Evolutionary conservation across 306 rosid genomes (phyloP), one percentile per base, ranked within the genome.

Genomic region (Vigna hirtella): DNA sequence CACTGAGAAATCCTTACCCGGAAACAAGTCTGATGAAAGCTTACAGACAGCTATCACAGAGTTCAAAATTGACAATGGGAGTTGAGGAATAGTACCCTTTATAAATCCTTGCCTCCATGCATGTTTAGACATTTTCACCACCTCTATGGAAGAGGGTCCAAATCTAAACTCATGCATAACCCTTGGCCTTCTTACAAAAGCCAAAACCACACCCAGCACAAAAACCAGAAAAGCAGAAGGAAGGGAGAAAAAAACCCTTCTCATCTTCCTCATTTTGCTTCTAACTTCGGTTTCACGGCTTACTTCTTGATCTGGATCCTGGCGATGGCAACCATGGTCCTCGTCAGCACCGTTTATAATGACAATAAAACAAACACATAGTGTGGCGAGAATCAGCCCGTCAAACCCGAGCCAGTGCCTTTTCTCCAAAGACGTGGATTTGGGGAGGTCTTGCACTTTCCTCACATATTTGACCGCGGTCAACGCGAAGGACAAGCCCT

Each of bases 41-140:
- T 90, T 93, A 18, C 88, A 86, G 16, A 90, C 93, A 0, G 90
- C 97, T 7, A 93, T 85, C 47, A 93, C 96, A 0, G 97, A 93
- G 77, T 93, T 93, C 66, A 93, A 63, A 20, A 90, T 72, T 30
- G 97, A 87, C 14, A 93, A 66, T 3, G 96, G 98, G 4, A 93
- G 90, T 36, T 93, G 96, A 7, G 98, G 98, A 32, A 93, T 73
- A 9, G 96, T 76, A 1, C 96, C 98, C 69, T 93, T 93, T 0
- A 93, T 70, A 17, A 93, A 91, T 49, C 98, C 98, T 57, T 85
- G 72, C 52, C 82, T 89, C 98, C 94, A 93, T n/a, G 87, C 90
- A 22, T 79, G 83, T 4, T 14, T 87, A 0, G 94, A 56, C 2
- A 93, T 83, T 47, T 88, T 89, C 52, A 89, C 83, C 2, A 88